Base-by-base conservation (phyloP, 306 rosid species). In the Pterocarpus macrocarpus region DNA sequence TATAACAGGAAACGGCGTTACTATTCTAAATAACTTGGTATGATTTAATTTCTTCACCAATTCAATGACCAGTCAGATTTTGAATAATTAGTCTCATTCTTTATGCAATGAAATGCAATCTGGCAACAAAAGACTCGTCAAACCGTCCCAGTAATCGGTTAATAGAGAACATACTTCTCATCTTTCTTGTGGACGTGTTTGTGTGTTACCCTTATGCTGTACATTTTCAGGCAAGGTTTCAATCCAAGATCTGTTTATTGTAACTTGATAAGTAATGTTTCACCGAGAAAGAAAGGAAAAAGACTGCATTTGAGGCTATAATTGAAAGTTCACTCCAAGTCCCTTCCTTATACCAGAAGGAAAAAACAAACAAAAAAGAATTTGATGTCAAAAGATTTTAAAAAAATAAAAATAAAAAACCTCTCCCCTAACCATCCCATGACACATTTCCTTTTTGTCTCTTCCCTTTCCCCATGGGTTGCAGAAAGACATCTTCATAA, bases 311-410 rank as follows among this genome's bases (percentile, higher is more conserved):
- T 39, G 6, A 47, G 73, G 11, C 44, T 36, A 61, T 30, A 22
- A n/a, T 41, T 41, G 17, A 75, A 56, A 72, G 61, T 36, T 78
- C 70, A 77, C 52, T 39, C 8, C 45, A 79, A 68, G 41, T 14
- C 47, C 45, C 38, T 36, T 34, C 50, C 75, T 77, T 45, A 12
- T 41, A 22, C 64, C 41, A 12, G 13, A 57, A 15, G 16, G 69
- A 34, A 55, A 34, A 34, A 74, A 69, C 32, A 82, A 57, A 15
- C 13, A 62, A 8, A 66, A 39, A 78, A 71, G 1, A 36, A 53
- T 70, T 53, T 39, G 78, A 53, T 5, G 35, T 74, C 36, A 12
- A 62, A 15, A 43, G 17, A 43, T 69, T 47, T 47, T 43, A 2
- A 6, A 8, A 8, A 43, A 47, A 47, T 10, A 47, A 47, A 47